Conservation (phyloP, 139 green algal genomes). For the Marvania coccoides region DNA sequence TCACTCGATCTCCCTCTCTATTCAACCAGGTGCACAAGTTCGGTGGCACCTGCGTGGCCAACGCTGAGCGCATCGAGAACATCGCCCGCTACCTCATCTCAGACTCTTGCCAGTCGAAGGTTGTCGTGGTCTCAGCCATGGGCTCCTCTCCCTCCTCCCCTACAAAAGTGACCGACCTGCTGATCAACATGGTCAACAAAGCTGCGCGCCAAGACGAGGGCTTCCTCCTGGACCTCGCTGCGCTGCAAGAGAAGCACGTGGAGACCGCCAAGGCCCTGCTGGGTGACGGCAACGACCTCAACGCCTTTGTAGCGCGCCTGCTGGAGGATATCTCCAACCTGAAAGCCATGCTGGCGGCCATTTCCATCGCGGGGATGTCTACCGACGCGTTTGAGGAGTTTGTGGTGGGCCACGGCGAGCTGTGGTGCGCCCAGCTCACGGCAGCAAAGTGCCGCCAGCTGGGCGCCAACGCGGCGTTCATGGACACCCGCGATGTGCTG, state of each 20-base stretch:
- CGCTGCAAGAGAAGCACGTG: constrained; percentile 86
- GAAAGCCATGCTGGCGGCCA: constrained; percentile 89
- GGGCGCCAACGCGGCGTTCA: constrained; percentile 56
- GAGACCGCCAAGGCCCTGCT: constrained; percentile 75
- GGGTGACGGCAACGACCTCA: constrained; percentile 48
- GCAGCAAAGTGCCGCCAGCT: constrained; percentile 50
- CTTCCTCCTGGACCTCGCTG: constrained; percentile 78
- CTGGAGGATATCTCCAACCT: constrained; percentile 85
- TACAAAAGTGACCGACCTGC: constrained; percentile 86
- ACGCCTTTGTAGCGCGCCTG: constrained; percentile 65
- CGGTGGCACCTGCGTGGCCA: constrained; percentile 92
- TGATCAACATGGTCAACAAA: constrained; percentile 83
- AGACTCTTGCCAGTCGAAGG: constrained; percentile 26
- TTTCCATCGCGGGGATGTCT: constrained; percentile 77
- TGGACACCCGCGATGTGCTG: constrained; percentile 93
- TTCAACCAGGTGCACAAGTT: constrained; percentile 85
- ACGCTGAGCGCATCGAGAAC: constrained; percentile 69
- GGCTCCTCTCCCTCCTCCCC: constrained; percentile 58
- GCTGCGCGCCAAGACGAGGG: constrained; percentile 52
- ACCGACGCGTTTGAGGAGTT: constrained; percentile 91
- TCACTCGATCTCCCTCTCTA: no score
- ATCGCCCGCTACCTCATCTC: constrained; percentile 68
- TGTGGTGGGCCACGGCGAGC: constrained; percentile 94
- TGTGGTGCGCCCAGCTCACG: constrained; percentile 91
- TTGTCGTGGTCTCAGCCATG: constrained; percentile 83